Conservation (phyloP, 768 basidiomycete species). For the Paxillus ammoniavirescens region DNA sequence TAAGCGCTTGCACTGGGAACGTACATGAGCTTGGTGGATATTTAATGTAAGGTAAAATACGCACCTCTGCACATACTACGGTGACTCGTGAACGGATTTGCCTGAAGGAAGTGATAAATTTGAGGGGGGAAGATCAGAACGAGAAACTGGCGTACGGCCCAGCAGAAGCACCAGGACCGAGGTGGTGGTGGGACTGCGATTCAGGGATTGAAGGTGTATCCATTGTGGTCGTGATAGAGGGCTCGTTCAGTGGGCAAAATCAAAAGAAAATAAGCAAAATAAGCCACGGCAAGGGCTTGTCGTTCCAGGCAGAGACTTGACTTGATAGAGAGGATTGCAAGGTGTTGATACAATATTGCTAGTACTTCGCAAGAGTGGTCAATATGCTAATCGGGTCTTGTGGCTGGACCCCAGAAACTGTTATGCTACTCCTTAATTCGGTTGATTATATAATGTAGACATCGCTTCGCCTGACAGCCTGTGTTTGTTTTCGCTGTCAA, state of each 20-base stretch:
- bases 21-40: neutral
- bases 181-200: conserved; percentile 14
- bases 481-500: neutral
- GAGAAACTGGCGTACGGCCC: conserved; percentile 29
- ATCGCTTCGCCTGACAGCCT: neutral
- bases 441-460: conserved; percentile 7
- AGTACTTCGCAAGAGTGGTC: conserved; percentile 2
- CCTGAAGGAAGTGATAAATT: conserved; percentile 28
- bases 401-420: conserved; percentile 18
- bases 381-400: conserved; percentile 15
- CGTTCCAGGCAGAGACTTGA: neutral
- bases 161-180: conserved; percentile 17
- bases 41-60: conserved; percentile 15
- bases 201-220: conserved; percentile 18
- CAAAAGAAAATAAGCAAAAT: neutral
- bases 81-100: conserved; percentile 77
- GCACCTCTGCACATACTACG: conserved; percentile 79
- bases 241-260: neutral
- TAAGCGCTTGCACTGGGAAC: conserved; percentile 74
- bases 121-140: conserved; percentile 4
- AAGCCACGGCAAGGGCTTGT: neutral
- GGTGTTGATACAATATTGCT: neutral
- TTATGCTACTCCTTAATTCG: neutral
- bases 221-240: conserved; percentile 7
- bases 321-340: no score